Evolutionary conservation across 2,329 filamentous ascomycete genomes (phyloP).

Genomic region (Fusarium beomiforme): DNA sequence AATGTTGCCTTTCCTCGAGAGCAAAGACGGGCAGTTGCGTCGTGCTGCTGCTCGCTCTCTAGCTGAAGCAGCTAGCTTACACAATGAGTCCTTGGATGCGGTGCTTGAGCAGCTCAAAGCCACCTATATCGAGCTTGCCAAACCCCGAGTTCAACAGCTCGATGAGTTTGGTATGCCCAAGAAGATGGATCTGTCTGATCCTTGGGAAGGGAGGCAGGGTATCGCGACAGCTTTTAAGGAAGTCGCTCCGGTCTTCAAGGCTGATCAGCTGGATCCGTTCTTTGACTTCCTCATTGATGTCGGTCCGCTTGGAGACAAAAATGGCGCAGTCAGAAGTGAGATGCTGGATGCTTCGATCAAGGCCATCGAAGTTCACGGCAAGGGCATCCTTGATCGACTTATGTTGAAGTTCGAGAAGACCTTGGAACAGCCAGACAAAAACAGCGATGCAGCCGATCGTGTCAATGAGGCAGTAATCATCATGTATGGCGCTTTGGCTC

Average conservation of each 20-base stretch:
- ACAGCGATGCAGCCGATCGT: conserved; percentile 82
- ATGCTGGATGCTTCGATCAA: conserved; percentile 92
- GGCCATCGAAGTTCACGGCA: conserved; percentile 83
- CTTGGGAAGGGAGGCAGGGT: conserved; percentile 91
- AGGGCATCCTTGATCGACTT: conserved; percentile 83
- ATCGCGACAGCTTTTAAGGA: conserved; percentile 89
- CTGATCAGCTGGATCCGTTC: conserved; percentile 77
- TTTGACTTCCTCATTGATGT: conserved; percentile 86
- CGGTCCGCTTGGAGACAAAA: conserved; percentile 87
- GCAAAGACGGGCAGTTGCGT: conserved; percentile 82
- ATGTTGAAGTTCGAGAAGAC: conserved; percentile 93
- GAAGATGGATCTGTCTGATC: conserved; percentile 87
- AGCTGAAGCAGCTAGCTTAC: conserved; percentile 74
- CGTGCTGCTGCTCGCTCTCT: conserved; percentile 84
- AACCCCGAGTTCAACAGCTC: conserved; percentile 82
- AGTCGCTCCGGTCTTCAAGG: conserved; percentile 75
- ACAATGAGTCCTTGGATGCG: conserved; percentile 67
- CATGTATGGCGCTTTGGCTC: conserved; percentile 92
- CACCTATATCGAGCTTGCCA: conserved; percentile 81
- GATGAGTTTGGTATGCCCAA: conserved; percentile 95
- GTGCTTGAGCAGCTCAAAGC: conserved; percentile 73
- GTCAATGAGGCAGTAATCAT: conserved; percentile 98
- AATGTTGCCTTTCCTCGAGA: conserved; percentile 82
- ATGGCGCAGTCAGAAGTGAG: conserved; percentile 79
- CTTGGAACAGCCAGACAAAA: conserved; percentile 85